These are phyloP conservation scores for Persicaria tinctoria DNA, from an alignment of 148 eudicot genomes.

Conservation along the genomic window DNA sequence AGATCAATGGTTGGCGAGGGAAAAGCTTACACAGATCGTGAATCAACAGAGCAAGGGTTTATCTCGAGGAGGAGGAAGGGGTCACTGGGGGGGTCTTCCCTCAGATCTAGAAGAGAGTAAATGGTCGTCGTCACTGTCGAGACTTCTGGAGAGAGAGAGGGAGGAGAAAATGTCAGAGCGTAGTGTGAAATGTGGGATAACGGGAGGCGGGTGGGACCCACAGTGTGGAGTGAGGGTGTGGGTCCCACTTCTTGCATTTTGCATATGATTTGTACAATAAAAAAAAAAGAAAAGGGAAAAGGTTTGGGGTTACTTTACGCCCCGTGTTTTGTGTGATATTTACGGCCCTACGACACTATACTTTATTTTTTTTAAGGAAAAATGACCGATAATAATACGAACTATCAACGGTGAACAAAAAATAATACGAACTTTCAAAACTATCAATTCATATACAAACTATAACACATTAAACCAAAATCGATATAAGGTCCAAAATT, in stretches of 20 bases:
- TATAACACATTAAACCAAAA: too few relatives aligned
- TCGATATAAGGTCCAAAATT: too few relatives aligned
- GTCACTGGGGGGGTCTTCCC: neutral
- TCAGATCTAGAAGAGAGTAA: conserved; percentile 11
- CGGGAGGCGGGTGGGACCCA: conserved; percentile 10
- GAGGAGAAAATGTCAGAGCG: conserved; percentile 4
- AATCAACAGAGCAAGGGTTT: neutral
- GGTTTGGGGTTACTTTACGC: neutral
- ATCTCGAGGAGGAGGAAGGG: neutral
- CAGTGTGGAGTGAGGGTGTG: neutral
- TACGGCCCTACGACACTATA: conserved; percentile 16
- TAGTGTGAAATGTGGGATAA: conserved; percentile 1
- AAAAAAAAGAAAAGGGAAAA: neutral
- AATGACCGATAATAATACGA: too few relatives aligned
- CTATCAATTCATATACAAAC: too few relatives aligned
- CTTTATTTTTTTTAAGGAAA: too few relatives aligned
- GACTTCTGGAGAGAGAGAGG: conserved; percentile 1
- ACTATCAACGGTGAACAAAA: too few relatives aligned
- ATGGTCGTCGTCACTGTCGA: conserved; percentile 7
- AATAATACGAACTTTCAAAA: too few relatives aligned
- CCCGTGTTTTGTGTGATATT: conserved; percentile 15
- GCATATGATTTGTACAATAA: neutral
- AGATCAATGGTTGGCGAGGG: neutral
- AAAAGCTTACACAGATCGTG: conserved; percentile 1
- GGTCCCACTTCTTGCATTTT: neutral